Conservation (phyloP, 2,329 filamentous ascomycete species). For the Tricladium varicosporioides region DNA sequence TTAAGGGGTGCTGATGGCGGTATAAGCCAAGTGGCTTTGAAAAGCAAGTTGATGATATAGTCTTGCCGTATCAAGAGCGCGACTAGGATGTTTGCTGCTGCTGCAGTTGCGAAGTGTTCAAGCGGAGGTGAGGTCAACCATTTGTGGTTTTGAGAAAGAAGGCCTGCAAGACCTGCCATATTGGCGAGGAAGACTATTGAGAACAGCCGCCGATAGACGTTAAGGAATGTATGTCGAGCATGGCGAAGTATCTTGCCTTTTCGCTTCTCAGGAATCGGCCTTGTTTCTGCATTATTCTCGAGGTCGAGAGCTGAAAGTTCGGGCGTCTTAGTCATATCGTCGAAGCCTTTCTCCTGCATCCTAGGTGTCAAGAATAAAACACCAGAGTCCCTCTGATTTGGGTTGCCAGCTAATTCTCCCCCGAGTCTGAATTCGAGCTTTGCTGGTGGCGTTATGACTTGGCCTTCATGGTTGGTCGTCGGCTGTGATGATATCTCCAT, state of each 20-base stretch:
- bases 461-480: neutral
- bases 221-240: conserved; percentile 40
- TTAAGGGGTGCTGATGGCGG: no score
- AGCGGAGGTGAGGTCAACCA: no score
- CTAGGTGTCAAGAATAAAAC: neutral
- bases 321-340: neutral
- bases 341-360: neutral
- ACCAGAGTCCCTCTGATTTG: neutral
- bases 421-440: conserved; percentile 4
- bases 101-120: no score
- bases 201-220: conserved; percentile 57
- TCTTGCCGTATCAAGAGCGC: no score
- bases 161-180: conserved; percentile 28
- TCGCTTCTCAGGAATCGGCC: conserved; percentile 15
- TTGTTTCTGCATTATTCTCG: conserved; percentile 1
- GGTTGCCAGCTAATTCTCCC: neutral
- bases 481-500: neutral
- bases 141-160: no score
- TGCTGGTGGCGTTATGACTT: neutral
- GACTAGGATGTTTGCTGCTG: no score
- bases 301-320: neutral
- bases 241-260: conserved; percentile 16
- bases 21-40: no score
- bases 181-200: conserved; percentile 52
- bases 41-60: no score